Percentiles rank a stretch among this genome's conserved stretches.
Conservation (phyloP, 2,329 filamentous ascomycete genomes). For the Penicillium rolfsii region DNA sequence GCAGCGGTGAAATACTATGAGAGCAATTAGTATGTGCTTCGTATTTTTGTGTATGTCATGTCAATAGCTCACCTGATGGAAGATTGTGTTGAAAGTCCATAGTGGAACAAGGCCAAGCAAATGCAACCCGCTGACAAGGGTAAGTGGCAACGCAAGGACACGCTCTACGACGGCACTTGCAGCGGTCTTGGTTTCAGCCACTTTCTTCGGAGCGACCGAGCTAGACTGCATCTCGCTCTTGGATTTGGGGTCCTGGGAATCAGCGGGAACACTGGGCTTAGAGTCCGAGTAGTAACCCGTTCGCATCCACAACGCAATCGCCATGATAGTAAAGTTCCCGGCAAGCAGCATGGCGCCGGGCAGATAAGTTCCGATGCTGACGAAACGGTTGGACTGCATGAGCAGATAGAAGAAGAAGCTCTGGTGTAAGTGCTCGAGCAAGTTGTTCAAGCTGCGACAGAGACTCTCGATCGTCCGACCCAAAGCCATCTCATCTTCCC, state of each 20-base stretch:
- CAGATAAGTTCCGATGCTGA: constrained; percentile 96
- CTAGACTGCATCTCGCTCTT: constrained; percentile 36
- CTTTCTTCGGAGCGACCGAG: constrained; percentile 16
- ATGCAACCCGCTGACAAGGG: constrained; percentile 72
- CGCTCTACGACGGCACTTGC: constrained; percentile 38
- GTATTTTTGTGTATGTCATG: background rate
- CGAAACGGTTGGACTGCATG: constrained; percentile 88
- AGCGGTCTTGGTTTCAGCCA: constrained; percentile 17
- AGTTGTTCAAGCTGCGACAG: constrained; percentile 91
- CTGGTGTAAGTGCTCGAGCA: constrained; percentile 95
- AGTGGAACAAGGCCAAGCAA: constrained; percentile 78
- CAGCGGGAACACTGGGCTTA: constrained; percentile 19
- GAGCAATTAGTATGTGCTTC: constrained; percentile 17
- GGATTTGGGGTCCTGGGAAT: constrained; percentile 28
- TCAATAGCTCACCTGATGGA: constrained; percentile 60
- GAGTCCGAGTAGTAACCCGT: constrained; percentile 63
- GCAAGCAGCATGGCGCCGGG: constrained; percentile 97
- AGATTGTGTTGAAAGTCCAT: constrained; percentile 79
- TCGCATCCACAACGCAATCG: constrained; percentile 89
- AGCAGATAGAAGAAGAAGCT: constrained; percentile 99
- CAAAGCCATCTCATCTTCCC: constrained; percentile 97
- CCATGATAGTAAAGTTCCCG: constrained; percentile 92
- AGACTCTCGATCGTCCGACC: constrained; percentile 87
- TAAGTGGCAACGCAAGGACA: constrained; percentile 59
- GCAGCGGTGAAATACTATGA: constrained; percentile 60